Conservation (phyloP, 352 stramenopile genomes). For the Globisporangium splendens region DNA sequence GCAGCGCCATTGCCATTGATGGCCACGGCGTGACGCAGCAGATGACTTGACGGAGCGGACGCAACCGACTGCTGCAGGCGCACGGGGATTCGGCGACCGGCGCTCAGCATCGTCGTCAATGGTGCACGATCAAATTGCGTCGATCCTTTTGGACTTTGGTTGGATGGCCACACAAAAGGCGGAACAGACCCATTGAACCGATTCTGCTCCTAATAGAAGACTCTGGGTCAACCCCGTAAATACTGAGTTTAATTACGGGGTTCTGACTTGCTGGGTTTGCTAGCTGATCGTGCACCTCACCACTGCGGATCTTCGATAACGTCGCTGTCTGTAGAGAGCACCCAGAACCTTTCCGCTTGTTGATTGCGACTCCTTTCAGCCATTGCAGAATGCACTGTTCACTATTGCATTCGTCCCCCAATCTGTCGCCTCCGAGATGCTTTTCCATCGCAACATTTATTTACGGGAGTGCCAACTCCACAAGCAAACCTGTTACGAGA, state of each 20-base stretch:
- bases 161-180: constrained; percentile 4
- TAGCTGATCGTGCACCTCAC: too few species aligned
- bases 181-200: background rate
- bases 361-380: too few species aligned
- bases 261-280: too few species aligned
- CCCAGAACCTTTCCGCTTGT: too few species aligned
- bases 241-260: too few species aligned
- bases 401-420: too few species aligned
- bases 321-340: too few species aligned
- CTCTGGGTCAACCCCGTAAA: background rate
- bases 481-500: background rate
- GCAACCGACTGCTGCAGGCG: constrained; percentile 8
- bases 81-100: constrained; percentile 16
- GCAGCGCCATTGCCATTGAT: constrained; percentile 4
- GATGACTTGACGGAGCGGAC: background rate
- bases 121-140: background rate
- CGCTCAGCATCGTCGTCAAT: constrained; percentile 14
- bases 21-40: constrained; percentile 3
- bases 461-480: background rate
- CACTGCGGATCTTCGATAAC: too few species aligned
- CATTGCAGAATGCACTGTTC: too few species aligned
- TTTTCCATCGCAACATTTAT: background rate
- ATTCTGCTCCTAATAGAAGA: constrained; percentile 5
- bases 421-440: too few species aligned
- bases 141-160: background rate